Conservation (phyloP, 352 stramenopile species). For the Phytopythium boreale region DNA sequence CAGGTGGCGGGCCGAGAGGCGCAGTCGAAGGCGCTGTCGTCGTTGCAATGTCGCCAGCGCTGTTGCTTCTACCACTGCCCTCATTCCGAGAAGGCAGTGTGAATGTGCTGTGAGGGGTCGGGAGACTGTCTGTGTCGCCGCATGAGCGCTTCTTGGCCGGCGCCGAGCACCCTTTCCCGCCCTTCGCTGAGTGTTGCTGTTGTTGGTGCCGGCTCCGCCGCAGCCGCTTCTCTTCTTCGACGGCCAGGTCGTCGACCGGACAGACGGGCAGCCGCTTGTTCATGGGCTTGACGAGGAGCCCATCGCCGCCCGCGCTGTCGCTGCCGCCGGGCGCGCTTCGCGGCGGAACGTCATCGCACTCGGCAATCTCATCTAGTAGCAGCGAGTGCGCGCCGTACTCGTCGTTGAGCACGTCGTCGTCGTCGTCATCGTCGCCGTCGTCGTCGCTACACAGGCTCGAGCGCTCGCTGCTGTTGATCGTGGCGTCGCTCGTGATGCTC, state of each 20-base stretch:
- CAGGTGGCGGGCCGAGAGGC: not conserved
- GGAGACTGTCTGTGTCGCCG: conserved; percentile 57
- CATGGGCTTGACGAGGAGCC: conserved; percentile 73
- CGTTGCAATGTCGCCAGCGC: conserved; percentile 9
- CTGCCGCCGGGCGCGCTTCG: not conserved
- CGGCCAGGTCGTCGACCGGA: conserved; percentile 64
- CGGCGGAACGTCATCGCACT: conserved; percentile 11
- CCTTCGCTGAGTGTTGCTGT: conserved; percentile 2
- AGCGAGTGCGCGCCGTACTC: conserved; percentile 34
- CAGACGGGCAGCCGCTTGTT: conserved; percentile 61
- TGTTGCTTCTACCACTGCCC: not conserved
- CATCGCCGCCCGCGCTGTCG: conserved; percentile 17
- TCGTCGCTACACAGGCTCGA: conserved; percentile 28
- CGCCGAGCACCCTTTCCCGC: conserved; percentile 6
- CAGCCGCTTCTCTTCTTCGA: conserved; percentile 79
- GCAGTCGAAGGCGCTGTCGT: not conserved
- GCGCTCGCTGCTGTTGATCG: conserved; percentile 36
- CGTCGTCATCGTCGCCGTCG: conserved; percentile 29
- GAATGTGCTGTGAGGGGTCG: conserved; percentile 34
- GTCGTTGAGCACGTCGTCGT: conserved; percentile 28
- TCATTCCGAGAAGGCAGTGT: not conserved
- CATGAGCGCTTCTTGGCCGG: conserved; percentile 43
- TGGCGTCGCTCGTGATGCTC: conserved; percentile 34
- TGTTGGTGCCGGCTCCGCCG: conserved; percentile 35
- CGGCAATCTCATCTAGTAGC: conserved; percentile 29